These are phyloP conservation scores for Russula olivacea DNA, from an alignment of 768 basidiomycete species.

Conservation along the genomic window DNA sequence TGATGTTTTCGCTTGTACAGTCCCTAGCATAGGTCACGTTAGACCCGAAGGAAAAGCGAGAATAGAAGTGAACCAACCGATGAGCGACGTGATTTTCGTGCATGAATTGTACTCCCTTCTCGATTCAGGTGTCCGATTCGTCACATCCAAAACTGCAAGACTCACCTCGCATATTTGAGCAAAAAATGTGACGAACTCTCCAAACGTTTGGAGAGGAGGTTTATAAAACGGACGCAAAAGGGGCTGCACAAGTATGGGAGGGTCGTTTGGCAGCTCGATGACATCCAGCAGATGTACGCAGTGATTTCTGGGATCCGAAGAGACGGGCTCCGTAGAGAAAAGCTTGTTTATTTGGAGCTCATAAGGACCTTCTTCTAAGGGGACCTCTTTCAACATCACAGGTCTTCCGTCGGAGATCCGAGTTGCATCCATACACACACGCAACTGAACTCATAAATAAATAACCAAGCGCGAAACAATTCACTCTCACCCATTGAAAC, in stretches of 20 bases:
- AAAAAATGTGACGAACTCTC: slow-evolving; percentile 28
- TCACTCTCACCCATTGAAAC: too few species aligned
- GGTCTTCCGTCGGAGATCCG: too few species aligned
- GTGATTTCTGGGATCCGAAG: slow-evolving; percentile 6
- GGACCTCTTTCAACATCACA: slow-evolving; percentile 4
- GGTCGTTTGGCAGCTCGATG: neutral
- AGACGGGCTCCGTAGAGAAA: neutral
- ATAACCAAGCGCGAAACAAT: too few species aligned
- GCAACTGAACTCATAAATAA: too few species aligned
- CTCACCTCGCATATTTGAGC: slow-evolving; percentile 27
- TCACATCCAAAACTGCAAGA: too few species aligned
- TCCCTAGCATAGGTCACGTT: neutral
- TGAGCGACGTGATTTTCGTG: neutral
- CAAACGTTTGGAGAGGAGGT: slow-evolving; percentile 26
- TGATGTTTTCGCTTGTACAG: slow-evolving; percentile 6
- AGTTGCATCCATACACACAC: neutral
- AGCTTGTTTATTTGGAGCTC: slow-evolving; percentile 10
- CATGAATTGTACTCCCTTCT: slow-evolving; percentile 12
- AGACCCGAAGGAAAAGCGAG: too few species aligned
- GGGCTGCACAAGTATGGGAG: slow-evolving; percentile 27
- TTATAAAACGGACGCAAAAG: slow-evolving; percentile 28
- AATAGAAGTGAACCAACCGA: neutral
- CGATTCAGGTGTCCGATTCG: too few species aligned
- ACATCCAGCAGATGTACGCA: slow-evolving; percentile 1
- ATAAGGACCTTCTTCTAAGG: neutral